A percentile compares a stretch with the other conserved stretches of the same genome.
Evolutionary conservation across 2,329 filamentous ascomycete species (phyloP).

Genomic region (Xenosphaeropsis pyriputrescens): DNA sequence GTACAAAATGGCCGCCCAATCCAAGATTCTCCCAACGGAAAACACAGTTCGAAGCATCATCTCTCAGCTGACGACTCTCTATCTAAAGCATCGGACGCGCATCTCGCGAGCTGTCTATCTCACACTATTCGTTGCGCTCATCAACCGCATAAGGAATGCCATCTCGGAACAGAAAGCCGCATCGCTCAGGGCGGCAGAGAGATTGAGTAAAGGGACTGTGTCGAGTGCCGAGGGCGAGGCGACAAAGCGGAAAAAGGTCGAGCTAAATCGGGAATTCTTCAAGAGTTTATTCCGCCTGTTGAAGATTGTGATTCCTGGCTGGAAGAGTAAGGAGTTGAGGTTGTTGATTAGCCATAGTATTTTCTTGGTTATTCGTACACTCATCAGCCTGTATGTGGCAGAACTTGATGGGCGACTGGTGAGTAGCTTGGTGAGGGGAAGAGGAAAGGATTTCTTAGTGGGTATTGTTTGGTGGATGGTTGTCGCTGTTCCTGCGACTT

Average conservation of each 20-base stretch:
- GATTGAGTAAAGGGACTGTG: constrained; percentile 35
- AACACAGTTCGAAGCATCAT: constrained; percentile 51
- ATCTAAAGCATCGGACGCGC: constrained; percentile 64
- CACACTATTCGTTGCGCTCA: constrained; percentile 63
- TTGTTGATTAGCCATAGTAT: constrained; percentile 83
- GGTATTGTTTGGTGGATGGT: constrained; percentile 97
- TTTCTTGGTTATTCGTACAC: constrained; percentile 77
- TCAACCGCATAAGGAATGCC: constrained; percentile 80
- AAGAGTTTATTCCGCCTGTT: constrained; percentile 53
- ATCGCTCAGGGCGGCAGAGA: constrained; percentile 49
- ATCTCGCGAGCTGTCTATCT: constrained; percentile 78
- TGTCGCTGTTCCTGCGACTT: constrained; percentile 88
- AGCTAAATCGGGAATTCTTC: constrained; percentile 80
- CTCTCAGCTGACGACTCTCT: constrained; percentile 53
- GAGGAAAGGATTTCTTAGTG: constrained; percentile 76
- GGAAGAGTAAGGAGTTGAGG: constrained; percentile 75
- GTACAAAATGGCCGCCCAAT: constrained; percentile 53
- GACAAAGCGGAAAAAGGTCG: constrained; percentile 60
- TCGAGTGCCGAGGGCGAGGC: constrained; percentile 20
- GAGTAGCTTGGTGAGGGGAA: constrained; percentile 81
- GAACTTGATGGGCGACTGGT: constrained; percentile 91
- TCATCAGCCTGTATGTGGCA: constrained; percentile 91
- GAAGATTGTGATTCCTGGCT: constrained; percentile 80
- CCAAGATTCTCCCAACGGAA: constrained; percentile 50
- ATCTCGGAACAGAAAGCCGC: constrained; percentile 88